phyloP scores from a whole-genome alignment of 2,329 filamentous ascomycete species.

The Fusarium sp. region DNA sequence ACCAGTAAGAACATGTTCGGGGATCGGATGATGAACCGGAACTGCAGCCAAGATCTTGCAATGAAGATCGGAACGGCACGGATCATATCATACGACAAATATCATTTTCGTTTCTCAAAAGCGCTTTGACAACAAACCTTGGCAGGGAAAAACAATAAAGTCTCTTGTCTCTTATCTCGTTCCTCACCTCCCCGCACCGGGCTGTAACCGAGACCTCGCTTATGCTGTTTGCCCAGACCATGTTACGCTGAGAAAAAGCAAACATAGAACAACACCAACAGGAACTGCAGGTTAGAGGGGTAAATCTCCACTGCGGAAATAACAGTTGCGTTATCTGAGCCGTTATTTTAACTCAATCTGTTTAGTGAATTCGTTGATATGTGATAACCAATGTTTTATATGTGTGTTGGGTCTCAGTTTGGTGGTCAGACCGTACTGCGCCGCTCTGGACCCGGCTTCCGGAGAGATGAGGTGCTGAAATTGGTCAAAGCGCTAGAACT shows the following conservation, averaged over 20 bases:
- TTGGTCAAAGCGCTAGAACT: neutral
- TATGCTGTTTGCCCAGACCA: neutral
- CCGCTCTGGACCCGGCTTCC: neutral
- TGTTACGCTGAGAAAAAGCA: neutral
- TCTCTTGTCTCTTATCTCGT: neutral
- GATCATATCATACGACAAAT: neutral
- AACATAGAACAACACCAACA: neutral
- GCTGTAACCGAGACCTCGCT: neutral
- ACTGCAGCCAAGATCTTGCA: neutral
- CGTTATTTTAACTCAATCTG: neutral
- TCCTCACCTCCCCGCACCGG: neutral
- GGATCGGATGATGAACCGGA: neutral
- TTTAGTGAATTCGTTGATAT: no score
- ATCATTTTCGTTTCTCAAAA: no score
- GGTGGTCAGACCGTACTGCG: neutral
- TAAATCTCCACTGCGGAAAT: neutral
- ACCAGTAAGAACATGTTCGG: accelerated
- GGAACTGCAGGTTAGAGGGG: neutral
- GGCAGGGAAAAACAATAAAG: neutral
- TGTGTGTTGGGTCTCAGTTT: neutral
- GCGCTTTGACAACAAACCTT: neutral
- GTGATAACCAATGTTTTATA: neutral
- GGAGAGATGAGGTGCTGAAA: neutral
- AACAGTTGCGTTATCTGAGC: neutral
- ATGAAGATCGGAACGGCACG: neutral